A percentile compares a stretch with the other conserved stretches of the same genome.
Evolutionary conservation across 768 basidiomycete genomes (phyloP).

Genomic region (Hemileccinum rubropunctum): DNA sequence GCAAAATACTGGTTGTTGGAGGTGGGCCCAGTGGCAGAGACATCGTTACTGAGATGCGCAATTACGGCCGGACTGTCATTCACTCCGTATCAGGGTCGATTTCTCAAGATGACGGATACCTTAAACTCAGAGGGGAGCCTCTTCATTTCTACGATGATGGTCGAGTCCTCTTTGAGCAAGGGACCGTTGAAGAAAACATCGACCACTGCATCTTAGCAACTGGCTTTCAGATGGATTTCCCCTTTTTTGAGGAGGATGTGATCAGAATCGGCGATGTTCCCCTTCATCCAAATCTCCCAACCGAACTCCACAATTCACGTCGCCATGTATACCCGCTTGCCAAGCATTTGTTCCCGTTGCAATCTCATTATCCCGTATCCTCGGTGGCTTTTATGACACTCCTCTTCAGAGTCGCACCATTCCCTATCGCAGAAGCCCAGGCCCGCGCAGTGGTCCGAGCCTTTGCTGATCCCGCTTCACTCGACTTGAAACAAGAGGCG

Average conservation of each 20-base stretch:
- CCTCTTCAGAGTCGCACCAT: slow-evolving; percentile 56
- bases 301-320: slow-evolving; percentile 58
- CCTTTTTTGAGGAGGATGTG: slow-evolving; percentile 49
- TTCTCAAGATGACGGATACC: slow-evolving; percentile 30
- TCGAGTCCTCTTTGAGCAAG: slow-evolving; percentile 58
- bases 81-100: slow-evolving; percentile 48
- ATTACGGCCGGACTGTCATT: slow-evolving; percentile 44
- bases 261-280: slow-evolving; percentile 42
- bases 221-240: slow-evolving; percentile 64
- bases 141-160: slow-evolving; percentile 41
- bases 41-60: slow-evolving; percentile 57
- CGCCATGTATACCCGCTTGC: slow-evolving; percentile 70
- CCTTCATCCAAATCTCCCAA: slow-evolving; percentile 46
- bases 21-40: slow-evolving; percentile 69
- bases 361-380: slow-evolving; percentile 41
- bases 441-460: slow-evolving; percentile 58
- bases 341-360: slow-evolving; percentile 64
- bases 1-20: slow-evolving; percentile 46
- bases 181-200: slow-evolving; percentile 49
- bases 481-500: slow-evolving; percentile 50
- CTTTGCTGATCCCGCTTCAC: slow-evolving; percentile 48
- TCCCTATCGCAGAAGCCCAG: slow-evolving; percentile 80
- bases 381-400: slow-evolving; percentile 69
- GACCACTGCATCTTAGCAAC: slow-evolving; percentile 73
- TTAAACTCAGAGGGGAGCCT: slow-evolving; percentile 43